Percentiles rank a stretch among this genome's conserved stretches.
phyloP scores from a whole-genome alignment of 2,329 filamentous ascomycete genomes.

The Aureobasidium leucospermi region DNA sequence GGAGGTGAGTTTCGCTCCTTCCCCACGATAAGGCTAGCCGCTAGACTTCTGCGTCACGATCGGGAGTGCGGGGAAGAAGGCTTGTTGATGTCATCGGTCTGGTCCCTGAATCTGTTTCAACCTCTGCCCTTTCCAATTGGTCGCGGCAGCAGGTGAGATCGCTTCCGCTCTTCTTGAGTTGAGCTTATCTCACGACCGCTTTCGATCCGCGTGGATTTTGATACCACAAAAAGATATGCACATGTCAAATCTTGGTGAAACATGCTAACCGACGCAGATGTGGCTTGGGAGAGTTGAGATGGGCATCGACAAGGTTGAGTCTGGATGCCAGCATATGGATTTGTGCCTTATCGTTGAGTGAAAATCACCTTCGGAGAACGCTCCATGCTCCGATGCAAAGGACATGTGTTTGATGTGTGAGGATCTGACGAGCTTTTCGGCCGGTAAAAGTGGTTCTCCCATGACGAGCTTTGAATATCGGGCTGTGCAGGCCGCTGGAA shows the following conservation, averaged over 20 bases:
- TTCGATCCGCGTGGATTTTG: background rate
- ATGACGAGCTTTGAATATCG: background rate
- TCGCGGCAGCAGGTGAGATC: background rate
- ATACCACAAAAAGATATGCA: conserved; percentile 9
- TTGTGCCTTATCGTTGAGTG: background rate
- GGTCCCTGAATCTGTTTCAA: conserved; percentile 4
- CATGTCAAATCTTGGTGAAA: background rate
- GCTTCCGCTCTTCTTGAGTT: background rate
- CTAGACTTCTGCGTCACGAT: background rate
- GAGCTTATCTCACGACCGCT: background rate
- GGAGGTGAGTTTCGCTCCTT: background rate
- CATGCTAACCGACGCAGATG: background rate
- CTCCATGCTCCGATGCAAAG: background rate
- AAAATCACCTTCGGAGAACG: background rate
- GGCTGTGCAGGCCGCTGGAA: background rate
- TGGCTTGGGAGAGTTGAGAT: background rate
- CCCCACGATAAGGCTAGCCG: conserved; percentile 7
- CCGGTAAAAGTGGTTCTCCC: background rate
- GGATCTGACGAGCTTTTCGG: background rate
- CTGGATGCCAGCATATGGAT: background rate
- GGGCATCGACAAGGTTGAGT: background rate
- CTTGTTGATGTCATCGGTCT: conserved; percentile 7
- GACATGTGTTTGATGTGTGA: background rate
- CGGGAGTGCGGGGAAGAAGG: conserved; percentile 4
- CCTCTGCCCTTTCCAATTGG: background rate